Conservation (phyloP, 1,139 yeast genomes). For the Blastobotrys serpentis region DNA sequence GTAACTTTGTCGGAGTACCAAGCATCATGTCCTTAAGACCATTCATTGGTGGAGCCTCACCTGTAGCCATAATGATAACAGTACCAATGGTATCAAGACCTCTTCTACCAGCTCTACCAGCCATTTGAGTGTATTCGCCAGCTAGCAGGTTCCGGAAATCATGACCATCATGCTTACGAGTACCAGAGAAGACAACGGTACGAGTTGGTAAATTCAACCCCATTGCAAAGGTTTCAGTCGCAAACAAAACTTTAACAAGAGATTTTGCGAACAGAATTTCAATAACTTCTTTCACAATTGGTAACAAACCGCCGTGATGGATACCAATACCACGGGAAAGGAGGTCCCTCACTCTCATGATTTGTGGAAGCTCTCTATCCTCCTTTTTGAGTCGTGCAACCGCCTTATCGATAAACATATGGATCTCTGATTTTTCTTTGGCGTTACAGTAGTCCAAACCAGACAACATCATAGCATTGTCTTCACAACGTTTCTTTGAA, state of each 20-base stretch:
- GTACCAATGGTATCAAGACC: slow-evolving; percentile 93
- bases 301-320: slow-evolving; percentile 95
- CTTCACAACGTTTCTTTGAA: slow-evolving; percentile 90
- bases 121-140: slow-evolving; percentile 98
- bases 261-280: slow-evolving; percentile 88
- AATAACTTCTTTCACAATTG: slow-evolving; percentile 92
- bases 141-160: slow-evolving; percentile 79
- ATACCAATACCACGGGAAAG: slow-evolving; percentile 91
- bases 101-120: slow-evolving; percentile 98
- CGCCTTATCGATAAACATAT: slow-evolving; percentile 88
- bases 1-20: slow-evolving; percentile 85
- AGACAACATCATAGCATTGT: slow-evolving; percentile 75
- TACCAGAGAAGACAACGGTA: slow-evolving; percentile 86
- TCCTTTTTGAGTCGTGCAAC: slow-evolving; percentile 84
- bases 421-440: slow-evolving; percentile 84
- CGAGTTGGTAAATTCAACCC: slow-evolving; percentile 96
- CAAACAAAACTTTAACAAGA: slow-evolving; percentile 84
- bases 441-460: slow-evolving; percentile 79
- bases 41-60: slow-evolving; percentile 55
- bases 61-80: slow-evolving; percentile 87
- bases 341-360: slow-evolving; percentile 74
- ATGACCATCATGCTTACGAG: slow-evolving; percentile 87
- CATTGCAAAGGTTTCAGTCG: slow-evolving; percentile 98
- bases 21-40: slow-evolving; percentile 76
- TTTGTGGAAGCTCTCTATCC: slow-evolving; percentile 92